These are phyloP conservation scores for Infundibulicybe gibba DNA, from an alignment of 768 basidiomycete species.

Conservation along the genomic window DNA sequence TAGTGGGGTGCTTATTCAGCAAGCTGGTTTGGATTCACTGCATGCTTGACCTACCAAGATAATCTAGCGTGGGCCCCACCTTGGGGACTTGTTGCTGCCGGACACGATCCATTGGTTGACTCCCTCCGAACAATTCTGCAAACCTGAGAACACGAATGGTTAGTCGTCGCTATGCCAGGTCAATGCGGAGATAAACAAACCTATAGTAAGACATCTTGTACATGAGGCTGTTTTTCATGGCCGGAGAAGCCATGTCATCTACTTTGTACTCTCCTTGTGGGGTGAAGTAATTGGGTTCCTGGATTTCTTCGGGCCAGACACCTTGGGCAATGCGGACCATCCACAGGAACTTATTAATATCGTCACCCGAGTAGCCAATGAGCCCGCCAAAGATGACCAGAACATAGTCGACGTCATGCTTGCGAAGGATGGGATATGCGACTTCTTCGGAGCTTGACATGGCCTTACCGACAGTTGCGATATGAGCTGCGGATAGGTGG, in stretches of 20 bases:
- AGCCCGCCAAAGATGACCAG: constrained; percentile 97
- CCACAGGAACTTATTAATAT: constrained; percentile 99
- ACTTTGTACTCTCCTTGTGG: constrained; percentile 89
- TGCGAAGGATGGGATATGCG: constrained; percentile 94
- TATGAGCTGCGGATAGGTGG: constrained; percentile 62
- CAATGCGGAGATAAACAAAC: constrained; percentile 27
- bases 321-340: constrained; percentile 96
- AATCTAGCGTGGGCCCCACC: constrained; percentile 78
- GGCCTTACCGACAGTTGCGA: constrained; percentile 98
- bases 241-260: constrained; percentile 75
- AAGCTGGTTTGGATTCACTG: neutral
- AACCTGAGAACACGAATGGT: constrained; percentile 47
- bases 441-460: constrained; percentile 95
- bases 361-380: constrained; percentile 96
- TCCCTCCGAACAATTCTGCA: constrained; percentile 77
- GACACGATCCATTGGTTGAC: constrained; percentile 78
- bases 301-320: constrained; percentile 97
- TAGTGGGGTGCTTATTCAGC: neutral
- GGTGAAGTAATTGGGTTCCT: constrained; percentile 93
- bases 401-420: constrained; percentile 97
- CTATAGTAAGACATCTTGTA: constrained; percentile 99
- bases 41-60: constrained; percentile 63
- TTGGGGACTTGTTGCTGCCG: constrained; percentile 81
- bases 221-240: constrained; percentile 97
- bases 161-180: neutral